phyloP scores from a whole-genome alignment of 1,284 basidiomycete species.

The Ceratobasidium sp. region DNA sequence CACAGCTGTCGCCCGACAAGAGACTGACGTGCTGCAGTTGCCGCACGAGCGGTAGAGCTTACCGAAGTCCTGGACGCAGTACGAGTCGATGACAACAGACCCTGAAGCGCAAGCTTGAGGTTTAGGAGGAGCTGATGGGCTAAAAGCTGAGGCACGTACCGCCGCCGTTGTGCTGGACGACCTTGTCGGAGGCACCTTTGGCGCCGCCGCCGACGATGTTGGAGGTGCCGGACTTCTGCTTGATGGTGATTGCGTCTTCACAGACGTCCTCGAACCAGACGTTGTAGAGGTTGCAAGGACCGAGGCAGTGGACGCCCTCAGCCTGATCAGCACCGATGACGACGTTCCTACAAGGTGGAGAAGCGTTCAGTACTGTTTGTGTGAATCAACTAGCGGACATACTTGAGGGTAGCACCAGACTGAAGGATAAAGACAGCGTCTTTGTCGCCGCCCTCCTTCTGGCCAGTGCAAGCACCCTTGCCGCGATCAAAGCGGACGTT shows the following conservation, averaged over 20 bases:
- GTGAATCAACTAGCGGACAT: neutral
- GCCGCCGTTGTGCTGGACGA: conserved; percentile 48
- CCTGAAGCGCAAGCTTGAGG: conserved; percentile 11
- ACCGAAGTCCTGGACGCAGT: conserved; percentile 11
- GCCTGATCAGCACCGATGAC: conserved; percentile 61
- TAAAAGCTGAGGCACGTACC: conserved; percentile 5
- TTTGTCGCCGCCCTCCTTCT: conserved; percentile 44
- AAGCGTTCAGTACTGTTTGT: neutral
- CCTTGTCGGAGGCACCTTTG: conserved; percentile 43
- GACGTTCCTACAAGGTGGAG: conserved; percentile 54
- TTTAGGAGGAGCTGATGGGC: no score
- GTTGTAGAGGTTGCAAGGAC: conserved; percentile 57
- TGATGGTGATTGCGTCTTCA: conserved; percentile 51
- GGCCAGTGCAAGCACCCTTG: conserved; percentile 43
- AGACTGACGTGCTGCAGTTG: conserved; percentile 45
- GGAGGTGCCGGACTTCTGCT: conserved; percentile 45
- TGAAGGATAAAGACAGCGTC: conserved; percentile 50
- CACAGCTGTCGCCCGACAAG: neutral
- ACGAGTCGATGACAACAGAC: conserved; percentile 26
- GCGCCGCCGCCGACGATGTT: conserved; percentile 46
- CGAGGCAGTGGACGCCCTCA: conserved; percentile 56
- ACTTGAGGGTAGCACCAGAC: conserved; percentile 58
- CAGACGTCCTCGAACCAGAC: conserved; percentile 50
- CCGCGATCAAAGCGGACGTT: conserved; percentile 45
- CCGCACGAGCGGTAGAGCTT: conserved; percentile 48